Conservation (phyloP, 805 yeast species). For the Candida dajiaensis region DNA sequence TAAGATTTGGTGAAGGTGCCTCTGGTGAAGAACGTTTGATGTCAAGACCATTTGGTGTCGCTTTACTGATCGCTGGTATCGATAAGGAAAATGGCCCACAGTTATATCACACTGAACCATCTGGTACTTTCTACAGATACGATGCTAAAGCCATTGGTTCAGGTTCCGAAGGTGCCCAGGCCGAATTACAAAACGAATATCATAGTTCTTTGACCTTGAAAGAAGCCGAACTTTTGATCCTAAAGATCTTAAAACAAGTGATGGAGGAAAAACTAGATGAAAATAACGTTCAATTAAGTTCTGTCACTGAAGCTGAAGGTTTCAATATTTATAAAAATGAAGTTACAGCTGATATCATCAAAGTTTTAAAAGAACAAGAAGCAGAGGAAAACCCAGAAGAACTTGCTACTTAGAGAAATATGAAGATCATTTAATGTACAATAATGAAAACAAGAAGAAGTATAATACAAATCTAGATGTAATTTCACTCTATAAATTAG, state of each 20-base stretch:
- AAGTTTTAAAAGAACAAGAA: conserved; percentile 65
- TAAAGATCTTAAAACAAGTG: conserved; percentile 91
- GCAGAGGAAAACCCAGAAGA: conserved; percentile 36
- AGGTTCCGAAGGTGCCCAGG: conserved; percentile 98
- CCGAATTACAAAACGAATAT: conserved; percentile 94
- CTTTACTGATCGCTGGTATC: conserved; percentile 88
- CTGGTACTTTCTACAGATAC: conserved; percentile 95
- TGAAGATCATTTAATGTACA: not conserved
- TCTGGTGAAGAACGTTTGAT: conserved; percentile 84
- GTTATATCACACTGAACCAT: conserved; percentile 97
- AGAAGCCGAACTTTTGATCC: conserved; percentile 87
- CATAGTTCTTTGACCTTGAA: conserved; percentile 84
- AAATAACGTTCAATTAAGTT: conserved; percentile 90
- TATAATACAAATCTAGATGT: not conserved
- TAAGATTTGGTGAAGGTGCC: conserved; percentile 96
- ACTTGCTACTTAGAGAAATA: not conserved
- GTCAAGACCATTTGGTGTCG: conserved; percentile 99
- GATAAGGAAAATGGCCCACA: conserved; percentile 95
- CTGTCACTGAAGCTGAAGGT: conserved; percentile 82
- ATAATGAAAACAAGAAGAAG: not conserved
- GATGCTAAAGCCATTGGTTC: conserved; percentile 99
- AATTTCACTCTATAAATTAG: conserved; percentile 20
- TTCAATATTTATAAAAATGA: conserved; percentile 80
- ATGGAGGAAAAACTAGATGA: conserved; percentile 98
- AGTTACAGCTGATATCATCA: conserved; percentile 77